Percentiles rank a stretch among this genome's conserved stretches.
Evolutionary conservation across 1,284 basidiomycete species (phyloP).

Genomic region (Phaffia rhodozyma): DNA sequence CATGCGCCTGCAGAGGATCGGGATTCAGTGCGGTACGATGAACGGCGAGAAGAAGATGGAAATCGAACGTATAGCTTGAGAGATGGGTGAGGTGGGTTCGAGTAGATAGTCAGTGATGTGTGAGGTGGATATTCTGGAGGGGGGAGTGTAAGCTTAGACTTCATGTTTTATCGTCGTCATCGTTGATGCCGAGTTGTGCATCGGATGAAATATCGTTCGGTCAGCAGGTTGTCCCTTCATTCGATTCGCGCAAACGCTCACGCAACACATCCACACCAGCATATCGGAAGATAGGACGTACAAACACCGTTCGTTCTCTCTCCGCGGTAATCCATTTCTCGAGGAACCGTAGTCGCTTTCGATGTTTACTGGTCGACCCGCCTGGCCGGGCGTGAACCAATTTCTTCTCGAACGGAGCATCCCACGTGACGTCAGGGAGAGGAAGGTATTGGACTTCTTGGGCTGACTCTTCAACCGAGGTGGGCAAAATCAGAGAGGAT

Average conservation of each 20-base stretch:
- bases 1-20: no score
- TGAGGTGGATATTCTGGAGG: not conserved
- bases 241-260: no score
- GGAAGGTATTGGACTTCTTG: no score
- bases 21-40: not conserved
- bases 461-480: no score
- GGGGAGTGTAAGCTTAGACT: not conserved
- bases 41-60: not conserved
- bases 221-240: not conserved
- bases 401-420: not conserved
- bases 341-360: conserved; percentile 1
- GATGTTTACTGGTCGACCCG: not conserved
- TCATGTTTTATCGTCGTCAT: not conserved
- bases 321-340: not conserved
- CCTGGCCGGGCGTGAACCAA: not conserved
- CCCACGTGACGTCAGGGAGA: not conserved
- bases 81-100: not conserved
- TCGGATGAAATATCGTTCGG: not conserved
- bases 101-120: not conserved
- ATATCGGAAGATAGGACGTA: not conserved
- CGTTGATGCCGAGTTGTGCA: no score
- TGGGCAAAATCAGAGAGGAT: not conserved
- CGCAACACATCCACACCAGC: not conserved
- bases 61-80: not conserved
- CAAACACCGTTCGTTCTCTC: not conserved